Evolutionary conservation across 306 rosid genomes (phyloP), one percentile per base, ranked within the genome.

Genomic region (Luffa acutangula): DNA sequence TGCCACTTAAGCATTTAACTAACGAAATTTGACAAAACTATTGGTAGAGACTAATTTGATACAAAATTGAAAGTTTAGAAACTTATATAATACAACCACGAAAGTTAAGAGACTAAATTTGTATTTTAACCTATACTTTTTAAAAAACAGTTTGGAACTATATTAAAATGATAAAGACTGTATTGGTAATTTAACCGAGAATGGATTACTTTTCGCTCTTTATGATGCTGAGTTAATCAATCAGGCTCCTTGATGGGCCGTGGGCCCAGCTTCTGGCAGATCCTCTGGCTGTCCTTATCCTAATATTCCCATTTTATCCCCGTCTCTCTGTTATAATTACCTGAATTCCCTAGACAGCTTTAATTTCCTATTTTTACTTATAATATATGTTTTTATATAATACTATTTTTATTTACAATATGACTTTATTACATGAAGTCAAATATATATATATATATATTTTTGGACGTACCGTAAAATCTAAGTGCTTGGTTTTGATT

Each of bases 251-350:
- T 72, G 77, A 72, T 49, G 77, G 63, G 78, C 78, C 33, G 20
- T 74, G 63, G 78, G 78, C 63, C 78, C 78, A 69, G 9, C 46
- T 51, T 7, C 20, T 34, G 78, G 46, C 78, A 52, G 63, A 74
- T 74, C 78, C 62, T 74, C 46, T 17, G 45, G 31, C 78, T 18
- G 42, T 74, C 78, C 25, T 74, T 15, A 34, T 74, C 48, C 46
- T 3, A 49, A 33, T 14, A 0, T 74, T 74, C 78, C 78, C 57
- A 4, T 53, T 74, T 51, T 74, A 52, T 63, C 78, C 78, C n/a
- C n/a, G 7, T 15, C 7, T 51, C 15, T 74, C 4, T 33, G 42
- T 31, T 51, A 33, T 0, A 74, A 33, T 74, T 74, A 74, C 78
- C 6, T 18, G 34, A 9, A 69, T n/a, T 17, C 31, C 66, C 72